Evolutionary conservation across 805 yeast species (phyloP).

Genomic region (Candida germanica): DNA sequence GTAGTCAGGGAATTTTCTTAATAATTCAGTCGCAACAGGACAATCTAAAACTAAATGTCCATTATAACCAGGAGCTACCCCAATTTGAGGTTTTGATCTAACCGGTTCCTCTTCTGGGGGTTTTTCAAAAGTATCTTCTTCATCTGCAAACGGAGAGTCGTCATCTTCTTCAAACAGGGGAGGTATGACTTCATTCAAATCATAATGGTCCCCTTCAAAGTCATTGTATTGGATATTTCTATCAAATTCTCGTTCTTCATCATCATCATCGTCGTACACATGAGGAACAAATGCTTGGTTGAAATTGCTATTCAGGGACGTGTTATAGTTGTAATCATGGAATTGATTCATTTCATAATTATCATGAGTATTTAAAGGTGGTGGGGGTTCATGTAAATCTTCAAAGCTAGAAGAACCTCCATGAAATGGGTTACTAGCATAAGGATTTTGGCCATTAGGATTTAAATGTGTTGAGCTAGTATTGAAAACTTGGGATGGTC

Average conservation of each 20-base stretch:
- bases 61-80: conserved; percentile 35
- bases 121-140: conserved; percentile 19
- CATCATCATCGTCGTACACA: conserved; percentile 38
- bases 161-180: conserved; percentile 14
- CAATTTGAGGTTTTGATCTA: conserved; percentile 31
- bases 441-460: conserved; percentile 13
- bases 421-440: conserved; percentile 16
- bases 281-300: conserved; percentile 44
- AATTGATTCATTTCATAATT: conserved; percentile 23
- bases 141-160: conserved; percentile 29
- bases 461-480: conserved; percentile 18
- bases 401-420: conserved; percentile 9
- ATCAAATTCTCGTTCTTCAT: conserved; percentile 39
- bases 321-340: conserved; percentile 14
- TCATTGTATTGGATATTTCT: conserved; percentile 36
- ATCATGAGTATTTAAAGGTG: conserved; percentile 7
- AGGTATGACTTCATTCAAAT: conserved; percentile 28
- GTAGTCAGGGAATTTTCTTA: conserved; percentile 41
- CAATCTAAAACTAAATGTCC: conserved; percentile 47
- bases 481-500: conserved; percentile 27
- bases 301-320: conserved; percentile 14
- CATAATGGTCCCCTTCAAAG: conserved; percentile 42
- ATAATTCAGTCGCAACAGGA: conserved; percentile 44
- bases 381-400: conserved; percentile 10
- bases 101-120: conserved; percentile 35